Evolutionary conservation across 495 filamentous ascomycete genomes (phyloP), one percentile per base, ranked within the genome.

Genomic region (Venustampulla echinocandica): DNA sequence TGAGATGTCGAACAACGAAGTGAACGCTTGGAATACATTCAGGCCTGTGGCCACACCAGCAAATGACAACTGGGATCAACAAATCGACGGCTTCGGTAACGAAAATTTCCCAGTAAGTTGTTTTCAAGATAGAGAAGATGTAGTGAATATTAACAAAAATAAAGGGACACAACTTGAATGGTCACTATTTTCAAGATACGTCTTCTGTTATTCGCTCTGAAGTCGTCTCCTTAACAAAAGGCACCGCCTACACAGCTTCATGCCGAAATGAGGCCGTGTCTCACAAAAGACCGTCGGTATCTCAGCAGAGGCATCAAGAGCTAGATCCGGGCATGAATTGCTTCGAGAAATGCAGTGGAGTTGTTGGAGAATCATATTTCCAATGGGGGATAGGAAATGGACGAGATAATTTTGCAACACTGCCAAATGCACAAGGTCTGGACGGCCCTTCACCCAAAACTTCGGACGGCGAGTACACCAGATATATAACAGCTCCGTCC

Each of bases 1-100:
- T 46, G 46, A 56, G 17, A 56, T 59, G 53, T 46, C 53, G 46
- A 56, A 56, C 47, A 59, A 59, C 47, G 42, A 52, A 21, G 25
- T 50, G 27, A 59, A 59, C 44, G 53, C 53, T 49, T 59, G 57
- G 57, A 44, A 44, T 43, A 23, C 49, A 15, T 54, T 39, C 41
- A 46, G 50, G 50, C 47, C 53, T 50, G 53, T 49, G 40, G 44
- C 33, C 11, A 28, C 43, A 36, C 30, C 50, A 28, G 34, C 23
- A 32, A 24, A 38, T 25, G 45, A 45, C 27, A 44, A n/a, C n/a
- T 54, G 57, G 53, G 46, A 56, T 40, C 18, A 47, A 15, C 36
- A 54, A 13, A 9, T 50, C 4, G 50, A 54, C 24, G 53, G 49
- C 17, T 54, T 51, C 22, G 28, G 42, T 21, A 51, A 45, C 24